Evolutionary conservation across 768 basidiomycete species (phyloP).

Genomic region (Mrakia hoshinonis): DNA sequence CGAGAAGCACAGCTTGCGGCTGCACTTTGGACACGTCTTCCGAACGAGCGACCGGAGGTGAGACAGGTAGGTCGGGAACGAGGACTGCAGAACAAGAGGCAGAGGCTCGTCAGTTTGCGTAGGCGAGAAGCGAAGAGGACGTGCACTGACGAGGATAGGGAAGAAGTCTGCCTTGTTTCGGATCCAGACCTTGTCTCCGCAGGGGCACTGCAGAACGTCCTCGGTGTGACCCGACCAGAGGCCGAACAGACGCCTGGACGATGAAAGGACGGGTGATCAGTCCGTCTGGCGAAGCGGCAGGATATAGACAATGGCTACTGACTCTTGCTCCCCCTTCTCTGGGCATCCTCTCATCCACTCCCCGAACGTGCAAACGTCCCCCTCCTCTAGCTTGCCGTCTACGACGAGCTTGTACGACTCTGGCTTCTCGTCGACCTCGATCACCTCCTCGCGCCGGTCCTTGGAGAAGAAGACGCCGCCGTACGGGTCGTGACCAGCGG

Average conservation of each 20-base stretch:
- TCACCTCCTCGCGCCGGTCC: slow-evolving; percentile 80
- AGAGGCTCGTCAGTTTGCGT: slow-evolving; percentile 24
- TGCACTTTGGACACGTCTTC: slow-evolving; percentile 57
- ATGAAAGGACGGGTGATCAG: background rate
- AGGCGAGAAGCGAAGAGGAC: slow-evolving; percentile 24
- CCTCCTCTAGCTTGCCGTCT: background rate
- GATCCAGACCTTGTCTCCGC: slow-evolving; percentile 43
- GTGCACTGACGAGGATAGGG: slow-evolving; percentile 59
- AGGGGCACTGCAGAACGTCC: slow-evolving; percentile 10
- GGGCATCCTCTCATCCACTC: slow-evolving; percentile 98
- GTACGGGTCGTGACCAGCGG: slow-evolving; percentile 58
- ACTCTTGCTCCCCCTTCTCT: slow-evolving; percentile 44
- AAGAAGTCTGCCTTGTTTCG: slow-evolving; percentile 74
- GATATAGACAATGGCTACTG: background rate
- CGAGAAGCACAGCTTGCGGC: slow-evolving; percentile 51
- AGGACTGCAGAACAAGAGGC: slow-evolving; percentile 46
- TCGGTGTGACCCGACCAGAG: slow-evolving; percentile 26
- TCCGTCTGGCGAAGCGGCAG: background rate
- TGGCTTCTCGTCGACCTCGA: slow-evolving; percentile 77
- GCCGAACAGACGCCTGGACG: slow-evolving; percentile 14
- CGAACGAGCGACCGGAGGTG: slow-evolving; percentile 55
- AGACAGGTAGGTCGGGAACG: slow-evolving; percentile 61
- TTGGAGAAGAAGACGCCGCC: slow-evolving; percentile 93
- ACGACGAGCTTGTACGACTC: slow-evolving; percentile 46
- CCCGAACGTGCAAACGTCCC: slow-evolving; percentile 42